Percentiles rank a stretch among this genome's conserved stretches.
Evolutionary conservation across 805 yeast genomes (phyloP).

Genomic region (Hanseniaspora osmophila): DNA sequence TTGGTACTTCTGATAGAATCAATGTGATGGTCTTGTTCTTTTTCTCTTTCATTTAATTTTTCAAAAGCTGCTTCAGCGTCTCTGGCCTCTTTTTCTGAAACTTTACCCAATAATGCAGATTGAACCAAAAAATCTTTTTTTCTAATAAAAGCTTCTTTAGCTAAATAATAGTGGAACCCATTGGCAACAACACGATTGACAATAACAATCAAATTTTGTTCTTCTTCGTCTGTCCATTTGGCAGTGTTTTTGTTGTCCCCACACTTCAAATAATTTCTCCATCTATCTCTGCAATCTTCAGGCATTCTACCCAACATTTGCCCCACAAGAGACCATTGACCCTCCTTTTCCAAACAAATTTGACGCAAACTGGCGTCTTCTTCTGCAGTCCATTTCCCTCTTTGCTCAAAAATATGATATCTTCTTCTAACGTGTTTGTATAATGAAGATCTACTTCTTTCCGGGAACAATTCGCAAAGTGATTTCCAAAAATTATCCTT

Average conservation of each 20-base stretch:
- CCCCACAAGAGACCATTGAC: conserved; percentile 85
- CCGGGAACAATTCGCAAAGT: conserved; percentile 64
- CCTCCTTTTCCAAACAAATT: conserved; percentile 51
- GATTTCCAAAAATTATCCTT: conserved; percentile 87
- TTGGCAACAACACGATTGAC: conserved; percentile 19
- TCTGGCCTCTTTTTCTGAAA: neutral
- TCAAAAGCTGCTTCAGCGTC: neutral
- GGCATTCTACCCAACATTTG: conserved; percentile 81
- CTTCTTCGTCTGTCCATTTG: conserved; percentile 72
- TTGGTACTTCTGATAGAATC: conserved; percentile 5
- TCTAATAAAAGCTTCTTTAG: neutral
- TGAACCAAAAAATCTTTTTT: neutral
- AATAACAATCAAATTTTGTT: conserved; percentile 40
- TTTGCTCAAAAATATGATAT: conserved; percentile 71
- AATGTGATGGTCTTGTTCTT: neutral
- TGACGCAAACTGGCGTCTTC: conserved; percentile 60
- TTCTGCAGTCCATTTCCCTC: conserved; percentile 82
- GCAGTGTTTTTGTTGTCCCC: conserved; percentile 53
- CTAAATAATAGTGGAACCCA: neutral
- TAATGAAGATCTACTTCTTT: conserved; percentile 75
- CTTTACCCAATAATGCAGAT: too few relatives aligned
- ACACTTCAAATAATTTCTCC: conserved; percentile 92
- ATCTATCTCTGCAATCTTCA: conserved; percentile 91
- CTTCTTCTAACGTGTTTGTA: conserved; percentile 87
- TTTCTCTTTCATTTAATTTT: neutral